phyloP scores from a whole-genome alignment of 495 filamentous ascomycete species.

The Parathielavia hyrcaniae region DNA sequence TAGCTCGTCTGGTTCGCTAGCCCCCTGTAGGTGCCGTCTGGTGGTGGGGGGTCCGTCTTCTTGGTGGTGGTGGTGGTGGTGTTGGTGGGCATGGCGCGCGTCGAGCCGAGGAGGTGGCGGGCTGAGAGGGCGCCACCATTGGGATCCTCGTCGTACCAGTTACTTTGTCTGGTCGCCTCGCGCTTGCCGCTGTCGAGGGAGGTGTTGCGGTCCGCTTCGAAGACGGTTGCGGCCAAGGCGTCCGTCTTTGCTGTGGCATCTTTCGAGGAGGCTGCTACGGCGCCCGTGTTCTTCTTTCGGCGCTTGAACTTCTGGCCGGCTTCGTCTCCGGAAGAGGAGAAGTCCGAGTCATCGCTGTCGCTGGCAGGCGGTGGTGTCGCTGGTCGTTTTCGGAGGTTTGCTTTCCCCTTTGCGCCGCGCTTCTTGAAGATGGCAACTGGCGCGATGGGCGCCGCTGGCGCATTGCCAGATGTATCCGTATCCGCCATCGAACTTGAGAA shows the following conservation, averaged over 20 bases:
- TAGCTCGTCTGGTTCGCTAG: constrained; percentile 64
- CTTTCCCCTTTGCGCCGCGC: constrained; percentile 67
- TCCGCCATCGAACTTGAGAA: constrained; percentile 18
- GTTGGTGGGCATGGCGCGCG: constrained; percentile 38
- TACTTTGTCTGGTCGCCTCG: constrained; percentile 87
- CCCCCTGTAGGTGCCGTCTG: constrained; percentile 71
- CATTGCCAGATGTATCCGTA: constrained; percentile 19
- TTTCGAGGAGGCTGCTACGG: constrained; percentile 51
- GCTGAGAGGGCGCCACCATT: constrained; percentile 41
- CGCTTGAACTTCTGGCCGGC: constrained; percentile 69
- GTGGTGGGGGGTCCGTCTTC: not conserved
- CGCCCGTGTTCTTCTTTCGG: constrained; percentile 60
- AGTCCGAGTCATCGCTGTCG: constrained; percentile 51
- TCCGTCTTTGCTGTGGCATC: constrained; percentile 38
- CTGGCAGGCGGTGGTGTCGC: constrained; percentile 68
- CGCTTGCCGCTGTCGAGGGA: constrained; percentile 57
- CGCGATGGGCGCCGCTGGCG: constrained; percentile 29
- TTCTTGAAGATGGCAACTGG: constrained; percentile 78
- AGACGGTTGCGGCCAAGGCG: constrained; percentile 43
- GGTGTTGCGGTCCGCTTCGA: constrained; percentile 55
- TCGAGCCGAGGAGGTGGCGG: constrained; percentile 60
- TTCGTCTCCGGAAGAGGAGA: constrained; percentile 73
- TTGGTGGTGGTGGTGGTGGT: constrained; percentile 5
- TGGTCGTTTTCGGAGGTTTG: constrained; percentile 74
- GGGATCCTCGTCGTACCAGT: constrained; percentile 75